phyloP scores from a whole-genome alignment of 2,329 filamentous ascomycete species.

The Arthrobotrys megalospora region DNA sequence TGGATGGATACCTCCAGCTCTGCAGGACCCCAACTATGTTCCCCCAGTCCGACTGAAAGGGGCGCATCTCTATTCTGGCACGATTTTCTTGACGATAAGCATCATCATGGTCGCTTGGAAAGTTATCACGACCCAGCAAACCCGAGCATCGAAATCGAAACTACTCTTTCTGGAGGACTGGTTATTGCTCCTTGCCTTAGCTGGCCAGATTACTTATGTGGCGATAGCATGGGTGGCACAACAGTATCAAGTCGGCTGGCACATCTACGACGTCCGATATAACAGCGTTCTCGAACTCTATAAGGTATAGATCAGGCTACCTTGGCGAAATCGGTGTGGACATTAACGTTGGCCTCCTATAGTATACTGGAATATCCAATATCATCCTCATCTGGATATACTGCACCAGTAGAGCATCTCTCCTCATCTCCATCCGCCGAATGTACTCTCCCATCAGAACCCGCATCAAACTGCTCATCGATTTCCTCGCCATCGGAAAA shows the following conservation, averaged over 20 bases:
- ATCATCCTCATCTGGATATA: constrained; percentile 52
- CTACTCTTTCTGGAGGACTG: constrained; percentile 58
- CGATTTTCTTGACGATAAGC: constrained; percentile 39
- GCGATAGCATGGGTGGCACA: constrained; percentile 17
- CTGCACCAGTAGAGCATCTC: constrained; percentile 52
- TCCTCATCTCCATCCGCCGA: constrained; percentile 52
- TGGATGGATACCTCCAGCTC: constrained; percentile 50
- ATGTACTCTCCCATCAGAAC: constrained; percentile 58
- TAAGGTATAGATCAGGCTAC: constrained; percentile 37
- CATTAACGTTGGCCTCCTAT: neutral
- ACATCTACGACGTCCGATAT: constrained; percentile 50
- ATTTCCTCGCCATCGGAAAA: constrained; percentile 45
- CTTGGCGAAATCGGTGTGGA: neutral
- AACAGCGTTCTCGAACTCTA: constrained; percentile 39
- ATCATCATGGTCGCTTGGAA: constrained; percentile 44
- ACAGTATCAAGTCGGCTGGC: constrained; percentile 49
- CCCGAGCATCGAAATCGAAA: constrained; percentile 31
- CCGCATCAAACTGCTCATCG: constrained; percentile 51
- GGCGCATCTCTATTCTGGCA: constrained; percentile 34
- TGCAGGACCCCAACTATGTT: constrained; percentile 52
- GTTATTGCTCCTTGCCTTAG: constrained; percentile 44
- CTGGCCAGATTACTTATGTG: constrained; percentile 43
- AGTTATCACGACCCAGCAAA: constrained; percentile 51
- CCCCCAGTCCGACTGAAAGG: constrained; percentile 40
- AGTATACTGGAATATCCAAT: constrained; percentile 45